phyloP scores from a whole-genome alignment of 345 rosid genomes.

The Rhizophora mangle region DNA sequence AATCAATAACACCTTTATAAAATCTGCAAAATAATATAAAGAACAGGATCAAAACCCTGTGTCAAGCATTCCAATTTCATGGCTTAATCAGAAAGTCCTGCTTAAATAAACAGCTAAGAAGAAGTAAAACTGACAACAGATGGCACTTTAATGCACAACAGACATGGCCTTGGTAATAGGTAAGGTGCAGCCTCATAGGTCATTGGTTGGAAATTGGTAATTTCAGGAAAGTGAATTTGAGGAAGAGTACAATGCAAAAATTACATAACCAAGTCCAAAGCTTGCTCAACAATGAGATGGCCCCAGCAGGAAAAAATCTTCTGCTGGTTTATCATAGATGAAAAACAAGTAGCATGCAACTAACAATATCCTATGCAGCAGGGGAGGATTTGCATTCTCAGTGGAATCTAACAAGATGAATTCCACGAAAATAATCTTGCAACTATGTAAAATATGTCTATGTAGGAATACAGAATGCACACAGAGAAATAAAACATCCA shows the following conservation, averaged over 20 bases:
- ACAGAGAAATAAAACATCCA: too few species aligned
- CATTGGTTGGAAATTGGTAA: too few species aligned
- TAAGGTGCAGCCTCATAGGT: too few species aligned
- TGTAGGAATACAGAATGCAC: too few species aligned
- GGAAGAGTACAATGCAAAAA: not conserved
- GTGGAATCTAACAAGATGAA: too few species aligned
- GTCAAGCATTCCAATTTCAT: constrained; percentile 1
- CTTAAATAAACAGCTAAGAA: not conserved
- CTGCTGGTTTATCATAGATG: too few species aligned
- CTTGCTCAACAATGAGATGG: not conserved
- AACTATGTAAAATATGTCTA: not conserved
- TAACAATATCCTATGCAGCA: not conserved
- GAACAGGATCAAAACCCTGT: constrained; percentile 7
- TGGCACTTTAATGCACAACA: too few species aligned
- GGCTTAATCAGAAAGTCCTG: not conserved
- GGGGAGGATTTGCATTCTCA: not conserved
- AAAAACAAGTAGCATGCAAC: not conserved
- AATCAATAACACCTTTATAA: constrained; percentile 61
- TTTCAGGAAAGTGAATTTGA: too few species aligned
- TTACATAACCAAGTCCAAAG: not conserved
- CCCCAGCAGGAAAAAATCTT: not conserved
- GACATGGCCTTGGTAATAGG: too few species aligned
- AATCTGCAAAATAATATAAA: constrained; percentile 49
- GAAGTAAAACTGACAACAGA: too few species aligned
- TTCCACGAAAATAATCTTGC: not conserved